Base-by-base conservation (phyloP, 2,329 filamentous ascomycete species). In the Colletotrichum sp. region DNA sequence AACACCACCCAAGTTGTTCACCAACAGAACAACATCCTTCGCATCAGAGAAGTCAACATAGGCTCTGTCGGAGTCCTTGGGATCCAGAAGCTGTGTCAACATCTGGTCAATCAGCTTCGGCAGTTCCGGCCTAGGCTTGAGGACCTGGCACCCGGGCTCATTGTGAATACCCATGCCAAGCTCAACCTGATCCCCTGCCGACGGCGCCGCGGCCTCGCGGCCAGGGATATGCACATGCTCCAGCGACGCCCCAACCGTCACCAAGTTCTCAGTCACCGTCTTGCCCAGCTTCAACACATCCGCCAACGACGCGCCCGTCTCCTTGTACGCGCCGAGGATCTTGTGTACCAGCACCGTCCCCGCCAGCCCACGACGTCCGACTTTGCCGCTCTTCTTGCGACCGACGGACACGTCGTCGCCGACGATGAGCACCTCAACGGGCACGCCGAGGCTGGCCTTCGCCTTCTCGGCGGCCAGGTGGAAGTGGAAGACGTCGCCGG, bases 121-220 rank as follows among this genome's bases (percentile, higher is more conserved):
- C 12, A 92, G 82, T 16, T 85, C 83, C 38, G 72, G 72, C 5
- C 72, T 9, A n/a, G 87, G 85, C 76, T 87, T 87, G 24, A 88
- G 84, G 55, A 88, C 85, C 77, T 87, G 88, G 57, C 87, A 91
- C 43, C 90, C 90, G 24, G 90, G 87, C 80, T 92, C 91, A 78
- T 94, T 94, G 82, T 94, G 93, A 78, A 94, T 94, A 10, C 93
- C 93, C 93, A 94, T 94, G 3, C 93, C 93, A 78, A 94, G 87
- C 84, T 94, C 92, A 26, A 93, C 87, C 80, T 93, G 91, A 24
- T 88, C 88, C 18, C 88, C 80, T 1, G 87, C 26, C 83, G 66
- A 87, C 15, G 83, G 82, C 2, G 77, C 36, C 16, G 76, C 77
- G 12, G 77, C 71, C 52, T 77, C 82, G 5, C 89, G 85, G 1